Conservation (phyloP, 139 green algal species). For the Ulvella scutata region DNA sequence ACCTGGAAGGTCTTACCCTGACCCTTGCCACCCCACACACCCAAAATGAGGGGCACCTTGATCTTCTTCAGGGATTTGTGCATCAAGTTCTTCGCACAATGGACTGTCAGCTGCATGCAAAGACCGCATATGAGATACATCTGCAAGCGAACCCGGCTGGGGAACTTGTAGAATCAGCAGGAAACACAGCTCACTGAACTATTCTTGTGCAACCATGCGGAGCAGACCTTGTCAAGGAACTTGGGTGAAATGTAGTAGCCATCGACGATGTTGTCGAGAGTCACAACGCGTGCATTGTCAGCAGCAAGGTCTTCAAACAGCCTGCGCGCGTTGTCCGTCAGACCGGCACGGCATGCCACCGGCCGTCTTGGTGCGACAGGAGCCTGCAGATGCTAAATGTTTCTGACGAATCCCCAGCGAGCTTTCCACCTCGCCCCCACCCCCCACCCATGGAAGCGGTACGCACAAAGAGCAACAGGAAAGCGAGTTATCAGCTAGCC, state of each 20-base stretch:
- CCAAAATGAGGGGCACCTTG: conserved; percentile 9
- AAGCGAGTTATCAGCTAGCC: no score
- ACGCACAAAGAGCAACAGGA: no score
- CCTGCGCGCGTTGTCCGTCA: not conserved
- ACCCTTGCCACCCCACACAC: conserved; percentile 17
- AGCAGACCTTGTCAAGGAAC: conserved; percentile 97
- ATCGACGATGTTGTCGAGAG: conserved; percentile 77
- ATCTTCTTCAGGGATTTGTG: conserved; percentile 18
- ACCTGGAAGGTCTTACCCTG: conserved; percentile 22
- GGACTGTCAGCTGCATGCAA: conserved; percentile 46
- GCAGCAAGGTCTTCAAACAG: not conserved
- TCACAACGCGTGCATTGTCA: not conserved
- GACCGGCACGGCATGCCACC: not conserved
- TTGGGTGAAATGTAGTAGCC: conserved; percentile 97
- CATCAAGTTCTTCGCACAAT: conserved; percentile 93
- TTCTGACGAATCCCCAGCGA: no score
- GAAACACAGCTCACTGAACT: no score
- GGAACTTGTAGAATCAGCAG: not conserved
- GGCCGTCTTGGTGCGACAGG: not conserved
- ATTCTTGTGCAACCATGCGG: no score
- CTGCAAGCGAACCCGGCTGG: not conserved
- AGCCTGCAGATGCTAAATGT: no score
- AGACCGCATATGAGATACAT: not conserved
- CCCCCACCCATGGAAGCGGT: no score
- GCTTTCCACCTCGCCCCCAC: no score